A percentile compares a stretch with the other conserved stretches of the same genome.
Evolutionary conservation across 257 asterid species (phyloP).

Genomic region (Avicennia marina): DNA sequence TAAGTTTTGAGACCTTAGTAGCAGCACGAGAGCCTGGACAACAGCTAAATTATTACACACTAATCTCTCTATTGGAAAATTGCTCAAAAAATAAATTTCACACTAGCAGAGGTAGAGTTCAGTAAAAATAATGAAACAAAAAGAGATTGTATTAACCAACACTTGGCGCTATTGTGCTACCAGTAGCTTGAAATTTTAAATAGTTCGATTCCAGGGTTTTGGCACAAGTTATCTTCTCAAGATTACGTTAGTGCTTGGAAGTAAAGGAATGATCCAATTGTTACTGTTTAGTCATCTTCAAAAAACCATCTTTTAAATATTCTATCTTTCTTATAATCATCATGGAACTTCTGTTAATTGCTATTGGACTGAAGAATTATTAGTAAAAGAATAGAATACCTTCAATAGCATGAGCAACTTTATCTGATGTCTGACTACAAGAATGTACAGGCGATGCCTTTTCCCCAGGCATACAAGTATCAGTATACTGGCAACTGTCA

Average conservation of each 20-base stretch:
- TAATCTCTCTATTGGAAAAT: constrained; percentile 4
- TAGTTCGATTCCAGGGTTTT: constrained; percentile 24
- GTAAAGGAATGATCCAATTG: constrained; percentile 21
- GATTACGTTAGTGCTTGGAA: constrained; percentile 19
- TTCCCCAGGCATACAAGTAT: constrained; percentile 25
- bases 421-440: constrained; percentile 26
- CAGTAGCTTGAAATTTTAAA: constrained; percentile 25
- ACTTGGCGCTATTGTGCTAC: constrained; percentile 37
- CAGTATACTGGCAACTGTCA: constrained; percentile 11
- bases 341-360: constrained; percentile 6
- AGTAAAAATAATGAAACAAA: constrained; percentile 6
- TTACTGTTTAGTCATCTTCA: constrained; percentile 35
- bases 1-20: constrained; percentile 39
- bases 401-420: constrained; percentile 34
- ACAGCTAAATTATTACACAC: constrained; percentile 14
- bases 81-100: neutral
- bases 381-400: constrained; percentile 36
- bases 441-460: constrained; percentile 27
- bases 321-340: no score
- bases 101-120: constrained; percentile 8
- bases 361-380: constrained; percentile 11
- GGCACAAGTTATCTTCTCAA: constrained; percentile 32
- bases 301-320: constrained; percentile 25
- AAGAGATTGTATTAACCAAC: constrained; percentile 11
- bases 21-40: constrained; percentile 38